Base-by-base conservation (phyloP, 1,139 yeast genomes). In the Yarrowia galli region DNA sequence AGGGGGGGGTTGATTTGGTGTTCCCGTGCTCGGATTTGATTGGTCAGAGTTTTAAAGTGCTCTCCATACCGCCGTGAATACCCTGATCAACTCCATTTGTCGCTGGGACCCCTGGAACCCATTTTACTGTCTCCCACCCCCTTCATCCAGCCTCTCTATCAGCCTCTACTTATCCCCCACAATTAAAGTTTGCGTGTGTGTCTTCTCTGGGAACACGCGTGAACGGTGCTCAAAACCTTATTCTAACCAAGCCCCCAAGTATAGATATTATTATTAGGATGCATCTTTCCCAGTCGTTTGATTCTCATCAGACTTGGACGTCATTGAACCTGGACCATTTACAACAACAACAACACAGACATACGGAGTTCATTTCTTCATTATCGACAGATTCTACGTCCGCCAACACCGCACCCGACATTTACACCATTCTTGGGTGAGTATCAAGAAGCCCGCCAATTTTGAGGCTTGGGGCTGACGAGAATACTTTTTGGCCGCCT, bases 211-310 rank as follows among this genome's bases (percentile, higher is more conserved):
- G 23, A 38, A 58, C 48, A 40, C 63, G 63, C 64, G 64, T 43
- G 42, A 20, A 58, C 18, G 25, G 64, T 43, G 64, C 42, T 20
- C 9, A 58, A 5, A 58, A 58, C 64, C 38, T 42, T 58, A 58
- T 28, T 58, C 49, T 58, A 43, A 42, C 40, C 32, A 28, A n/a
- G n/a, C n/a, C n/a, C n/a, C n/a, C n/a, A n/a, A 28, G 32, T 18
- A n/a, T 32, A 43, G 64, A 43, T 58, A 58, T 43, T 58, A 58
- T 43, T 58, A 58, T 58, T 43, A 58, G 51, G 51, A 58, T 58
- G 64, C 16, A 43, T 58, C 51, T 43, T 42, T 58, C 64, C 64
- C 64, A 42, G 64, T 43, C 43, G 32, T 28, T 28, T 28, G 32
- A 28, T 28, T 28, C n/a, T n/a, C n/a, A n/a, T n/a, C n/a, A n/a